Conservation (phyloP, 2,329 filamentous ascomycete genomes). For the Penicillium occitanis region DNA sequence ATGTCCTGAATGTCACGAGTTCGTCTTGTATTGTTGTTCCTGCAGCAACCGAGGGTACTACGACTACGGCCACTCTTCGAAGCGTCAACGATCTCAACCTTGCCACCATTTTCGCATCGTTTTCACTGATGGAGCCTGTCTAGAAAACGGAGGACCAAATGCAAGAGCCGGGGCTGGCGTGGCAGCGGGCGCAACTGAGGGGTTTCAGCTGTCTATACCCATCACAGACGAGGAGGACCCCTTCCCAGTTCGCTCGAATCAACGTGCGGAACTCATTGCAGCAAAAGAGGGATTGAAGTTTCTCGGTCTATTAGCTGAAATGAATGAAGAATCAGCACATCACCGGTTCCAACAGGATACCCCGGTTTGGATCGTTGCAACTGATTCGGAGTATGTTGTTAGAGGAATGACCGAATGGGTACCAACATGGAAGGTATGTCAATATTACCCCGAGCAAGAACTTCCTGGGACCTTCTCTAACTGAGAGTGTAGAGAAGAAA, state of each 20-base stretch:
- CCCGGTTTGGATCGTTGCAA: neutral
- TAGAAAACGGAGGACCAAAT: too few relatives aligned
- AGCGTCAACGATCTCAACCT: too few relatives aligned
- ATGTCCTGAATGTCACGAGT: too few relatives aligned
- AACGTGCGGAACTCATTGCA: neutral
- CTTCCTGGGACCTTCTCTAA: neutral
- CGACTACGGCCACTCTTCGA: too few relatives aligned
- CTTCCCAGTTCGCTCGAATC: neutral
- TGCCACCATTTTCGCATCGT: too few relatives aligned
- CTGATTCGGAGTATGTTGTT: conserved; percentile 8
- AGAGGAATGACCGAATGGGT: conserved; percentile 10
- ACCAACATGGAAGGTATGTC: neutral
- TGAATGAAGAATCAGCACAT: neutral
- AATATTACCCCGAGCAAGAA: neutral
- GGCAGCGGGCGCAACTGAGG: too few relatives aligned
- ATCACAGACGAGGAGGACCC: neutral
- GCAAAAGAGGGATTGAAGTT: neutral
- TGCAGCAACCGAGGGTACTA: too few relatives aligned
- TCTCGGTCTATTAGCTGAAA: neutral
- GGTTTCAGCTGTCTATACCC: too few relatives aligned
- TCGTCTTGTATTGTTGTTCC: too few relatives aligned
- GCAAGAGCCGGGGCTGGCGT: too few relatives aligned
- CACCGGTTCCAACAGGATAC: neutral
- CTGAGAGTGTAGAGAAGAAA: neutral
- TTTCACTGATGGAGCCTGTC: too few relatives aligned